Evolutionary conservation across 306 rosid species (phyloP), one percentile per base, ranked within the genome.

Genomic region (Trifolium fragiferum): DNA sequence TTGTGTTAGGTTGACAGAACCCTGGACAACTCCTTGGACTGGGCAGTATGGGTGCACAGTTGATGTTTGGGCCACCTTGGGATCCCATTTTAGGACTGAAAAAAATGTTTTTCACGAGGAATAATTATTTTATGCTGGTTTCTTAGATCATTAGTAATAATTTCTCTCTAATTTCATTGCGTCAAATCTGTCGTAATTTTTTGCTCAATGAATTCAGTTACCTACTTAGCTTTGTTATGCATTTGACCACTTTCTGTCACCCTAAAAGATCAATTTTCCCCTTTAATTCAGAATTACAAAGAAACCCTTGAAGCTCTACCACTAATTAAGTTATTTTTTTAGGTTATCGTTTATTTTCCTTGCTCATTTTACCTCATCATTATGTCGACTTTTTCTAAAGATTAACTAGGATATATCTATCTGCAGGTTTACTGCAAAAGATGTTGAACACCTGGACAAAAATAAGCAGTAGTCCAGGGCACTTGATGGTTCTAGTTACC

Each of bases 401-500:
- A 46, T 81, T 5, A 21, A 68, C 71, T 80, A n/a, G n/a, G n/a
- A n/a, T n/a, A n/a, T n/a, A n/a, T n/a, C n/a, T n/a, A 25, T 67
- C 62, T 86, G 66, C 66, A 94, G 97, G 89, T 90, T 94, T 82
- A 72, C 88, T 18, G 82, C 81, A 32, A 94, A 92, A 69, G 95
- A 91, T 77, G 97, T 94, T 66, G 86, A 87, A 77, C 93, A 78
- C 68, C 87, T 94, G 80, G 98, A 94, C 86, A 90, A 77, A 81
- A 90, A 87, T 81, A 94, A 88, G 90, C 97, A 85, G 77, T 94
- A 97, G 98, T 91, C 98, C 14, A 94, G 98, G 82, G 84, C 97
- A 68, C 97, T 94, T 81, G 98, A 94, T 80, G 98, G 98, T 72
- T 91, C 97, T 75, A 94, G 93, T 84, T 94, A 94, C 74, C 98